Base-by-base conservation (phyloP, 805 yeast genomes). In the Candida boidinii region DNA sequence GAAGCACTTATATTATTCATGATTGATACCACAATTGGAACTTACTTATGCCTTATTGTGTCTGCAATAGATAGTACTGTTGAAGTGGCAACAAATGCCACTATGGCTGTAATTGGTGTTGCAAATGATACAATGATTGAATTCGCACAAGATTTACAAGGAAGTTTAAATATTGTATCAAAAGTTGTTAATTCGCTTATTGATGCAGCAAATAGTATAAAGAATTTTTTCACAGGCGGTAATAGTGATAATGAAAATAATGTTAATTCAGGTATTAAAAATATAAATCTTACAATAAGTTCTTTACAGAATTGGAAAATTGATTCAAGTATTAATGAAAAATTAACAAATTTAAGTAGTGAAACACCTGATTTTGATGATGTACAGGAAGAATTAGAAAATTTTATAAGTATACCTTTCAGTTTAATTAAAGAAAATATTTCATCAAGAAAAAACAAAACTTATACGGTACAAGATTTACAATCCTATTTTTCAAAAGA, bases 41-140 rank as follows among this genome's bases (percentile, higher is more conserved):
- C 97, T 0, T 85, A 84, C 54, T 79, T 81, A 0, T 92, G 98
- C 54, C 61, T 92, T 11, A 52, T 86, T 11, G 73, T 82, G 0
- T 78, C 92, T 5, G 73, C 87, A 0, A 63, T 88, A 6, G 78
- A 74, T 45, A 84, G 88, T 3, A 69, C 83, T 0, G 79, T 78
- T 2, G 76, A 74, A 42, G 73, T 76, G 20, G 94, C 94, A 0
- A 52, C 83, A 2, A 80, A 83, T 48, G 72, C 85, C 1, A 76
- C 94, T 0, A 83, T 80, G 44, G 49, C 68, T 1, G 60, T 85
- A 1, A 64, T 87, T 7, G 51, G 53, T 4, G 56, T 66, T 15
- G 82, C 86, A 2, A 86, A 88, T 46, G 57, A 57, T 1, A 76
- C 92, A 0, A 52, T 85, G 2, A 54, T 54, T 0, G 54, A 54